Base-by-base conservation (phyloP, 2,329 filamentous ascomycete species). In the Talaromyces sp. region DNA sequence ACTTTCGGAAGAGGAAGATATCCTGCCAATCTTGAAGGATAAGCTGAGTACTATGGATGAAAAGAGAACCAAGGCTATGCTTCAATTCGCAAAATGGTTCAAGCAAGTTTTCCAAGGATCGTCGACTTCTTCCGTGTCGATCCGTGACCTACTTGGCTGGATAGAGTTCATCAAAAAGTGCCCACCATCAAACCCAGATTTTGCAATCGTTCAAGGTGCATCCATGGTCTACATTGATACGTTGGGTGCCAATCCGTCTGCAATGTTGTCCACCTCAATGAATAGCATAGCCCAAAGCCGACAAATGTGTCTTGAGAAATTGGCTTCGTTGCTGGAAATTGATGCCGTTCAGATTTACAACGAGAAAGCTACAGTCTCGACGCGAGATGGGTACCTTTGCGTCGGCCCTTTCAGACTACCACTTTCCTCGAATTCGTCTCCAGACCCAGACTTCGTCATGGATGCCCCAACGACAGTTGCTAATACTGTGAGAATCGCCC, bases 151-250 rank as follows among this genome's bases (percentile, higher is more conserved):
- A 7, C 85, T 99, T 25, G 90, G 91, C 7, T 99, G 95, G 95
- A 90, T 95, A 13, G 88, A 93, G 41, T 99, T 99, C 74, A 86
- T 97, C 76, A 97, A 97, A 75, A 84, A 84, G 31, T 88, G 84
- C 67, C 74, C 81, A 15, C 76, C 78, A 39, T 72, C 79, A 5
- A 81, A 88, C 67, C 75, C 78, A 0, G 70, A 81, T 35, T 83
- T 84, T 67, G 81, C 82, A 13, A 77, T 90, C 15, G 79, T 97
- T 2, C 93, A 99, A 72, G 95, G 96, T 67, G 95, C 95, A 37
- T 90, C 93, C 1, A 93, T 97, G 78, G 93, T 99, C 1, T 99
- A 96, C 73, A 90, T 99, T 65, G 96, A 99, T 74, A 95, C 93
- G 1, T 85, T 99, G 17, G 95, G 95, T 39, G 95, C 95, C 8